These are phyloP conservation scores for Xerocomellus amylosporus DNA, from an alignment of 768 basidiomycete genomes.

Conservation along the genomic window DNA sequence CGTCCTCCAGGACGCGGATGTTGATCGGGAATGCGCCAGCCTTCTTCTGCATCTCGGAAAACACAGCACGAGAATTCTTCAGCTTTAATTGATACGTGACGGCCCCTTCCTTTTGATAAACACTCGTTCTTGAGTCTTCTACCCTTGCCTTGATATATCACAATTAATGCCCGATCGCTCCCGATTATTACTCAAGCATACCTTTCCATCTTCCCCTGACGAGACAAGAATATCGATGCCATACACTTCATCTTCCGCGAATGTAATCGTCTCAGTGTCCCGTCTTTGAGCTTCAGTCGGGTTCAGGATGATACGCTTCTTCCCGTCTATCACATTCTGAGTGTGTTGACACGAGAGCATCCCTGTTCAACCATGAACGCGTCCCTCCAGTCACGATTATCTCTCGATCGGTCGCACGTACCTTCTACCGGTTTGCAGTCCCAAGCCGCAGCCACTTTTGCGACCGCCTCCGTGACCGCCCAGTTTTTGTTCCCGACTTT, in stretches of 20 bases:
- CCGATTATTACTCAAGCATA: slow-evolving; percentile 26
- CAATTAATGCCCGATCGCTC: background rate
- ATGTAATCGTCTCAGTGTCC: slow-evolving; percentile 80
- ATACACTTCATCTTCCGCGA: slow-evolving; percentile 93
- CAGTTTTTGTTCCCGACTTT: slow-evolving; percentile 96
- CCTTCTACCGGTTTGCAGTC: slow-evolving; percentile 95
- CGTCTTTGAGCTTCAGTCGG: slow-evolving; percentile 80
- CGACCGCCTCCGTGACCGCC: slow-evolving; percentile 85
- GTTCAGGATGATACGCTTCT: slow-evolving; percentile 92
- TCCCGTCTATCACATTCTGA: slow-evolving; percentile 94
- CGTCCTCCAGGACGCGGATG: slow-evolving; percentile 89
- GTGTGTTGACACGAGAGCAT: slow-evolving; percentile 95
- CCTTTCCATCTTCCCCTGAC: slow-evolving; percentile 89
- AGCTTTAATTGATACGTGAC: slow-evolving; percentile 96
- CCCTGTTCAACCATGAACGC: slow-evolving; percentile 41
- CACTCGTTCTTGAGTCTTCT: slow-evolving; percentile 86
- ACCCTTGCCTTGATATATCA: slow-evolving; percentile 67
- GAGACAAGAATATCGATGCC: slow-evolving; percentile 91
- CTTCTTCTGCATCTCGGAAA: slow-evolving; percentile 97
- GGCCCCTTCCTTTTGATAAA: slow-evolving; percentile 85
- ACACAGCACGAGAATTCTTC: slow-evolving; percentile 95
- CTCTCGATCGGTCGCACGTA: slow-evolving; percentile 30
- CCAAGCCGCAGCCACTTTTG: slow-evolving; percentile 66
- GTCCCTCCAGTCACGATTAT: background rate
- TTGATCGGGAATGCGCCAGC: slow-evolving; percentile 98